phyloP scores from a whole-genome alignment of 306 rosid species.

The Prunus padus region DNA sequence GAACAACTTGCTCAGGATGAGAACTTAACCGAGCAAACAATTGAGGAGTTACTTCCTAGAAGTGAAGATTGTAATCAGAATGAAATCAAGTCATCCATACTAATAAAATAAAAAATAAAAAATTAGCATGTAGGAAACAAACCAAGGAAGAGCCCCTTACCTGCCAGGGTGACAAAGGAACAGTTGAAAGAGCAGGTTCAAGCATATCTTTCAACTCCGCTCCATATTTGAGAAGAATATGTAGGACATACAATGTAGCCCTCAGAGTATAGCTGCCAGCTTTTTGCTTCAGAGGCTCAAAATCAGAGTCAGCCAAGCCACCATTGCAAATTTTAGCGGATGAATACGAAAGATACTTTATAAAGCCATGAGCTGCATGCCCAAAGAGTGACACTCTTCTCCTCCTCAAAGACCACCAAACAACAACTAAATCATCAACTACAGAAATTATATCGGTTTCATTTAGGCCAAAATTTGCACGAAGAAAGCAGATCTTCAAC shows the following conservation, averaged over 20 bases:
- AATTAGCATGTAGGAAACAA: constrained; percentile 19
- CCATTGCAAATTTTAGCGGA: constrained; percentile 50
- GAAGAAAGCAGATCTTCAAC: constrained; percentile 55
- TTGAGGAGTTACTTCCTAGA: constrained; percentile 90
- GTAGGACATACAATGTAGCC: constrained; percentile 82
- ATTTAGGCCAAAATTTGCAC: constrained; percentile 47
- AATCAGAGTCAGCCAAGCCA: constrained; percentile 52
- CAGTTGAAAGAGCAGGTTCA: constrained; percentile 58
- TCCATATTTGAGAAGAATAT: constrained; percentile 92
- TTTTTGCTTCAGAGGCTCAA: constrained; percentile 62
- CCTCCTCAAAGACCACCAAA: constrained; percentile 90
- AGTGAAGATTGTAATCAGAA: constrained; percentile 29
- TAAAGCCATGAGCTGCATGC: constrained; percentile 81
- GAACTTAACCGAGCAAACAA: constrained; percentile 87
- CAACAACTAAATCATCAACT: constrained; percentile 57
- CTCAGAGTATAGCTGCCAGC: constrained; percentile 74
- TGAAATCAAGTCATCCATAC: constrained; percentile 18
- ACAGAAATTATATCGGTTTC: constrained; percentile 44
- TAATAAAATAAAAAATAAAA: not conserved
- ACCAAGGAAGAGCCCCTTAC: constrained; percentile 42
- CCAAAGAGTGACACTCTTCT: constrained; percentile 92
- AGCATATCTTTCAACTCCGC: constrained; percentile 79
- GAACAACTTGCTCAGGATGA: constrained; percentile 81
- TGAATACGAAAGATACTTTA: constrained; percentile 74
- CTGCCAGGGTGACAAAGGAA: constrained; percentile 98